Evolutionary conservation across 805 yeast species (phyloP), one percentile per base, ranked within the genome.

Genomic region (Lachancea waltii): DNA sequence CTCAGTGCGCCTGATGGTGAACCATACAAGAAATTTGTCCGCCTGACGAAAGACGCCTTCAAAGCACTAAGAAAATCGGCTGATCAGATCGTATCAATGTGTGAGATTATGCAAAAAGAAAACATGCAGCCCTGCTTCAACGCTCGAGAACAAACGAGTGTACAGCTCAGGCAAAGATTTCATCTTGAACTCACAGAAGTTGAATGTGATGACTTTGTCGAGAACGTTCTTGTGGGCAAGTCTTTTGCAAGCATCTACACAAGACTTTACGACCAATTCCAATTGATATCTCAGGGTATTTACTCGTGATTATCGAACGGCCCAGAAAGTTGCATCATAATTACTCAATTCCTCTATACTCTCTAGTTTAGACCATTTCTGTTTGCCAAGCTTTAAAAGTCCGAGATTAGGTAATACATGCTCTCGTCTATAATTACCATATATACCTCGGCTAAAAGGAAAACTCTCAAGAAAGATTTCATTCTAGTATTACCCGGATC

Each of bases 21-120:
- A 16, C 63, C 72, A 36, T 92, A 75, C 62, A 56, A 63, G 27
- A 68, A 69, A 38, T 92, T 85, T 63, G 74, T 74, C 26, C 55
- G 67, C 5, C 56, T 85, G 10, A 74, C 85, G 51, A 83, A 82
- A 49, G 70, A 73, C 10, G 83, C 94, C 9, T 92, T 89, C 65
- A 73, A 70, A 42, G 76, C 83, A 1, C 56, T 92, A 27, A 70
- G 97, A 43, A 73, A 75, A 45, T 72, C 85, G 43, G 74, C 86
- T 4, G 89, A 81, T 33, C 82, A 79, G 38, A 64, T 92, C 18
- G 72, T 90, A 1, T 75, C 80, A 19, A 74, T 92, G 71, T 95
- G 94, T 40, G 95, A 87, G 46, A 68, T 92, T 48, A 92, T 92
- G 98, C 95, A 85, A 54, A 81, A 79, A 48, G 96, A 90, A 47